Conservation (phyloP, 306 rosid species). For the Erythrophleum fordii region DNA sequence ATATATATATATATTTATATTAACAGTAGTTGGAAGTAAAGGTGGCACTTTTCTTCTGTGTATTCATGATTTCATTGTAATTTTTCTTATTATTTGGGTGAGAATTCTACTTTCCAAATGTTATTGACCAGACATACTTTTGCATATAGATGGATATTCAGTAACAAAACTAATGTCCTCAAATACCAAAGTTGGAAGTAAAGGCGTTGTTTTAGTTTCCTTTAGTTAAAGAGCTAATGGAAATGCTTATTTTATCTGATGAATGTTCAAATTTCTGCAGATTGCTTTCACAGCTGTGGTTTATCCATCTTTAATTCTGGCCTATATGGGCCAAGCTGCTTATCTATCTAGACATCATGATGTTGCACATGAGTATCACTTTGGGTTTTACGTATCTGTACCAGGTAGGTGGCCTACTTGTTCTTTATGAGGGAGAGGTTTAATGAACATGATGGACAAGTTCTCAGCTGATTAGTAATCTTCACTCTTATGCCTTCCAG, state of each 20-base stretch:
- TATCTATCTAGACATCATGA: constrained; percentile 67
- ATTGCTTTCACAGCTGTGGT: constrained; percentile 82
- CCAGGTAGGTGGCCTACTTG: constrained; percentile 60
- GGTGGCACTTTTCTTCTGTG: neutral
- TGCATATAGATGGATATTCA: constrained; percentile 3
- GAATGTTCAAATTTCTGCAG: constrained; percentile 49
- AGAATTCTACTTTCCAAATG: neutral
- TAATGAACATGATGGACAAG: neutral
- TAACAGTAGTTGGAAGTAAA: neutral
- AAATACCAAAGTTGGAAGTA: neutral
- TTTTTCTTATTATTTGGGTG: neutral
- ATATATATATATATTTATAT: neutral
- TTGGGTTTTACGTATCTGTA: constrained; percentile 81
- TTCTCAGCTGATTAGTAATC: constrained; percentile 29
- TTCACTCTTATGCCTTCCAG: constrained; percentile 44
- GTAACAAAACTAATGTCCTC: constrained; percentile 2
- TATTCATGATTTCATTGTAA: neutral
- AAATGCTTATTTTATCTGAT: constrained; percentile 24
- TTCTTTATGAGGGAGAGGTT: constrained; percentile 17
- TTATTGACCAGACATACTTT: neutral
- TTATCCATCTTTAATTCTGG: constrained; percentile 77
- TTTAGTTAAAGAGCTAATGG: neutral
- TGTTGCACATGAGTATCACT: constrained; percentile 27
- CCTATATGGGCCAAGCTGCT: constrained; percentile 95
- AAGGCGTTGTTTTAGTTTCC: neutral